phyloP scores from a whole-genome alignment of 2,329 filamentous ascomycete genomes.

The Aureobasidium subglaciale region DNA sequence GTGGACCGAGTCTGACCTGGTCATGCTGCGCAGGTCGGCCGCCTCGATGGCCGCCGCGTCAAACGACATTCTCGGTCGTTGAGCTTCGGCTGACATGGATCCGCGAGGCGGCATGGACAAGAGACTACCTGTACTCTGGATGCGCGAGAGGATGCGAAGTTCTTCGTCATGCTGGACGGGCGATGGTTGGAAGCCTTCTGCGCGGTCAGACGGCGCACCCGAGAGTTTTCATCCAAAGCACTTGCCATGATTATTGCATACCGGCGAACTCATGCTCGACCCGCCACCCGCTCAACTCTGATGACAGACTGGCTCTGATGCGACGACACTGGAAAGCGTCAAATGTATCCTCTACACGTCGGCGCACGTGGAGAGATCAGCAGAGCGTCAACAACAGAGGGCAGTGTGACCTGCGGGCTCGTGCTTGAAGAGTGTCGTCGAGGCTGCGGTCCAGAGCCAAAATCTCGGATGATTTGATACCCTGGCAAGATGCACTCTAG shows the following conservation, averaged over 20 bases:
- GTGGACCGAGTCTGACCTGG: neutral
- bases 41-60: conserved; percentile 7
- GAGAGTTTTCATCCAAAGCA: neutral
- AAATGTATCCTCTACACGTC: neutral
- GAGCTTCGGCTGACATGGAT: conserved; percentile 1
- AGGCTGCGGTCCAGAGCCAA: conserved; percentile 9
- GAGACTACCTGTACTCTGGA: conserved; percentile 13
- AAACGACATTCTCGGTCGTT: conserved; percentile 11
- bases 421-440: neutral
- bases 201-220: neutral
- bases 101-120: neutral
- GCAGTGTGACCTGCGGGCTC: conserved; percentile 10
- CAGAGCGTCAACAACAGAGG: conserved; percentile 4
- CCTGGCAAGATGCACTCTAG: neutral
- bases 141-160: neutral
- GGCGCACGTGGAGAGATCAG: neutral
- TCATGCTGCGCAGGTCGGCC: conserved; percentile 11
- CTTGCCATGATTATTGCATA: conserved; percentile 12
- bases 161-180: conserved; percentile 9
- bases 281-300: neutral
- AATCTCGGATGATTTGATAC: conserved; percentile 7
- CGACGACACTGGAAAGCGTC: neutral
- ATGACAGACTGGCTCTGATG: neutral
- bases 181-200: conserved; percentile 10
- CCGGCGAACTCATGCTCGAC: conserved; percentile 17